Evolutionary conservation across 208 protist species (phyloP).

Genomic region (Crithidia thermophila): DNA sequence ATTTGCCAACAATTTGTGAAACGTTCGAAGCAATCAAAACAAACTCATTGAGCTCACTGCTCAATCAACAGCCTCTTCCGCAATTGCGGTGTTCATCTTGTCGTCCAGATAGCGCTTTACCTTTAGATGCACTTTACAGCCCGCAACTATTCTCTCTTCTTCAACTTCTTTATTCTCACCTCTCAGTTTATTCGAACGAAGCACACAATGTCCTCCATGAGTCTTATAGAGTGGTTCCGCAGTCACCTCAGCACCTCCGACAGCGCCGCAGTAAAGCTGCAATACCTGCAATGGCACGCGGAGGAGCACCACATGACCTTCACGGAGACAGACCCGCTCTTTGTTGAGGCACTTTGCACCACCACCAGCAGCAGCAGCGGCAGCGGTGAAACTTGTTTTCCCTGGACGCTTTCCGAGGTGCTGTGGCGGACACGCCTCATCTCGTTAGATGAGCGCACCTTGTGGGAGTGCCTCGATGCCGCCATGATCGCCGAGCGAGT

Average conservation of each 20-base stretch:
- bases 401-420: constrained; percentile 29
- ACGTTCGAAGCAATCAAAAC: too few species aligned
- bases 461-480: constrained; percentile 71
- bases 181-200: too few species aligned
- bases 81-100: too few species aligned
- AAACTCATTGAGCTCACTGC: too few species aligned
- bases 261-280: constrained; percentile 52
- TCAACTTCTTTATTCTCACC: neutral
- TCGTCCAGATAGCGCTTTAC: too few species aligned
- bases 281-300: constrained; percentile 47
- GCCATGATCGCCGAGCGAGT: constrained; percentile 36
- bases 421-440: constrained; percentile 62
- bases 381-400: neutral
- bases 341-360: neutral
- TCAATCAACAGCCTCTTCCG: too few species aligned
- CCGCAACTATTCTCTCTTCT: neutral
- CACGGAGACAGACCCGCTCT: constrained; percentile 19
- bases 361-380: neutral
- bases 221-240: constrained; percentile 38
- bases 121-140: too few species aligned
- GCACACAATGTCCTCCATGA: constrained; percentile 4
- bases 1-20: too few species aligned
- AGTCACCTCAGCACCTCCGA: constrained; percentile 50
- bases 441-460: constrained; percentile 60
- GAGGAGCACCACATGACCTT: constrained; percentile 10